Evolutionary conservation across 2,329 filamentous ascomycete species (phyloP).

Genomic region (Fusarium avenaceum): DNA sequence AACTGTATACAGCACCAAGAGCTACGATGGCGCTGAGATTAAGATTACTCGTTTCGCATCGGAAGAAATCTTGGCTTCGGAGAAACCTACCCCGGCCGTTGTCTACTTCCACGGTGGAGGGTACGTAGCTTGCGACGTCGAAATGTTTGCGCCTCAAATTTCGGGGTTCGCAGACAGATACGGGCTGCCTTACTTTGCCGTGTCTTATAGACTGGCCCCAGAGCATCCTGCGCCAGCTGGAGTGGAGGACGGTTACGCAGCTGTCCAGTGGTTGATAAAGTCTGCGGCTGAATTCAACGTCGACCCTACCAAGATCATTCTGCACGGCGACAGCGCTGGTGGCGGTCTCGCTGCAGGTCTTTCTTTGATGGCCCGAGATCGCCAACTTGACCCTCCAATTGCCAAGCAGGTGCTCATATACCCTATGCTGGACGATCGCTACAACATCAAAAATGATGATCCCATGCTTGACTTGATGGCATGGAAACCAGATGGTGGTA

Average conservation of each 20-base stretch:
- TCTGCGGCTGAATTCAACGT: conserved; percentile 14
- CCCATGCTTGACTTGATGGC: conserved; percentile 21
- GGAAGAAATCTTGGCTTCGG: conserved; percentile 3
- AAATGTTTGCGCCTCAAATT: conserved; percentile 24
- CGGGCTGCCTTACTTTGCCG: conserved; percentile 28
- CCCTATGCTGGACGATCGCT: conserved; percentile 37
- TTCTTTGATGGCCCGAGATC: conserved; percentile 23
- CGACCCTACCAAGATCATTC: conserved; percentile 18
- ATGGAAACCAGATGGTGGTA: conserved; percentile 40
- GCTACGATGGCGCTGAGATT: conserved; percentile 13
- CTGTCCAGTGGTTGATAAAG: conserved; percentile 10
- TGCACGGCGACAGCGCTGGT: conserved; percentile 33
- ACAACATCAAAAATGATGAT: conserved; percentile 5
- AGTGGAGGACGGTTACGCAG: conserved; percentile 29
- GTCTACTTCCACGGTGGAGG: conserved; percentile 31
- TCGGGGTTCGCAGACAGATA: conserved; percentile 19
- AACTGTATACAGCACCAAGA: conserved; percentile 16
- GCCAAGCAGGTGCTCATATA: conserved; percentile 26
- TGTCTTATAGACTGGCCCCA: conserved; percentile 29
- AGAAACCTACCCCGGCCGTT: conserved; percentile 7
- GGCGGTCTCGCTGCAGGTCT: conserved; percentile 23
- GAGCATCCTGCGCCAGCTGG: conserved; percentile 27
- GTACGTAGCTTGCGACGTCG: conserved; percentile 16
- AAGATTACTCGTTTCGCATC: conserved; percentile 24
- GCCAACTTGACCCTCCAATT: conserved; percentile 1